Conservation (phyloP, 73 alveolate species). For the Symbiodinium pilosum region DNA sequence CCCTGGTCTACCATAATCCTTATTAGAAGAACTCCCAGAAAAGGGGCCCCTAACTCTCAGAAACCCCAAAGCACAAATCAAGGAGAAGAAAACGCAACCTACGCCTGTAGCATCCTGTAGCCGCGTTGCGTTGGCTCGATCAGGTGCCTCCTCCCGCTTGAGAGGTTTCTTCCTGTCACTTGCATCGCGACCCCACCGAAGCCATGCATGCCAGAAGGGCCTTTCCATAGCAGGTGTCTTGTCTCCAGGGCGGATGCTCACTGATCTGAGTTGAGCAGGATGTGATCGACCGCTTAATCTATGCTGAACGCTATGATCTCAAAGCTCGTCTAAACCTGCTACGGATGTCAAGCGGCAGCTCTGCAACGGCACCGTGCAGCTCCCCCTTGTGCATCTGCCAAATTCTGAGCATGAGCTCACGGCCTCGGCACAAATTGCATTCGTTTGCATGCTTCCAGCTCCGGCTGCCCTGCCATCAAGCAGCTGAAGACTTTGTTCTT, state of each 20-base stretch:
- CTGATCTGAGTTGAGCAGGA: background rate
- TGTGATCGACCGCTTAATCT: too few species aligned
- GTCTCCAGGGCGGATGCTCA: slow-evolving; percentile 80
- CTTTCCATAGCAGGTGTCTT: slow-evolving; percentile 76
- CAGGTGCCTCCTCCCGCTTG: slow-evolving; percentile 78
- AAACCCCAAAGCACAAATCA: too few species aligned
- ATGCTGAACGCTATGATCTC: background rate
- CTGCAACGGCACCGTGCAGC: slow-evolving; percentile 42
- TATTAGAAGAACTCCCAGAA: background rate
- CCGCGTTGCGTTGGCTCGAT: slow-evolving; percentile 17
- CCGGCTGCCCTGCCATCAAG: background rate
- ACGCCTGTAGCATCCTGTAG: background rate
- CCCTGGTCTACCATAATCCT: background rate
- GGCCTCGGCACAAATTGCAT: background rate
- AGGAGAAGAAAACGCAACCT: background rate
- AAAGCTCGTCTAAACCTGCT: background rate
- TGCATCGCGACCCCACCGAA: background rate
- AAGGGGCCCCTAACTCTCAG: too few species aligned
- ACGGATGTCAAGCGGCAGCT: slow-evolving; percentile 30
- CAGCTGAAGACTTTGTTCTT: slow-evolving; percentile 65
- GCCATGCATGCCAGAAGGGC: background rate
- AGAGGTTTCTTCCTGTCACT: background rate
- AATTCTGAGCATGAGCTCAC: slow-evolving; percentile 79
- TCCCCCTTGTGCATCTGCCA: slow-evolving; percentile 93
- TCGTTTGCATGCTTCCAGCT: background rate